Conservation (phyloP, 1,284 basidiomycete genomes). For the Butyriboletus appendiculatus region DNA sequence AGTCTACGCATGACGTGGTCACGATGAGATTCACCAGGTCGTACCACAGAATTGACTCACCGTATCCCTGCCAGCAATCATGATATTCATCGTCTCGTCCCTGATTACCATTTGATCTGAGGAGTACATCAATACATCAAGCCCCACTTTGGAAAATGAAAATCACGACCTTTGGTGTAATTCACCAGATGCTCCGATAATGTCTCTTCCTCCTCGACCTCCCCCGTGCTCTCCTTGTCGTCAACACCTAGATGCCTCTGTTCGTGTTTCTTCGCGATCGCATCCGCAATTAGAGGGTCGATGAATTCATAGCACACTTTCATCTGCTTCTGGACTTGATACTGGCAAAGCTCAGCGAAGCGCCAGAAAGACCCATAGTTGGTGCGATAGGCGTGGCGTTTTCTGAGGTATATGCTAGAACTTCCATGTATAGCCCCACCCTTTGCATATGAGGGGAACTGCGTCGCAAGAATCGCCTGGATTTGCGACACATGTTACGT, state of each 20-base stretch:
- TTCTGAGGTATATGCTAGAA: constrained; percentile 12
- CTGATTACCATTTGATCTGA: constrained; percentile 36
- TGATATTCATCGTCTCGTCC: constrained; percentile 43
- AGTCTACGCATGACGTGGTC: constrained; percentile 37
- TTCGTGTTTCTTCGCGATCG: constrained; percentile 29
- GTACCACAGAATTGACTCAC: constrained; percentile 21
- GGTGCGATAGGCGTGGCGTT: constrained; percentile 8
- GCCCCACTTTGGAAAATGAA: neutral
- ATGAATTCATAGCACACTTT: constrained; percentile 26
- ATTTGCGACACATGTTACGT: constrained; percentile 5
- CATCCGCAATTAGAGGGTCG: constrained; percentile 31
- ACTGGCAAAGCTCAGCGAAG: constrained; percentile 26
- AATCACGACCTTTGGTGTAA: constrained; percentile 29
- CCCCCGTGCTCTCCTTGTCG: neutral
- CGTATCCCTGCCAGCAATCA: constrained; percentile 45
- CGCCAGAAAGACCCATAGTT: constrained; percentile 29
- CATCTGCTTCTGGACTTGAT: constrained; percentile 20
- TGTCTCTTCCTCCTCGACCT: constrained; percentile 25
- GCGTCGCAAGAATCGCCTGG: constrained; percentile 38
- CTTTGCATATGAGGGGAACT: constrained; percentile 46
- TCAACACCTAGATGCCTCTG: neutral
- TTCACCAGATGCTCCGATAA: constrained; percentile 34
- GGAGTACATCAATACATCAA: constrained; percentile 4
- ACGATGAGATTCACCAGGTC: neutral
- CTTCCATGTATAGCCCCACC: constrained; percentile 25